Conservation (phyloP, 2,329 filamentous ascomycete genomes). For the Neonectria ditissima region DNA sequence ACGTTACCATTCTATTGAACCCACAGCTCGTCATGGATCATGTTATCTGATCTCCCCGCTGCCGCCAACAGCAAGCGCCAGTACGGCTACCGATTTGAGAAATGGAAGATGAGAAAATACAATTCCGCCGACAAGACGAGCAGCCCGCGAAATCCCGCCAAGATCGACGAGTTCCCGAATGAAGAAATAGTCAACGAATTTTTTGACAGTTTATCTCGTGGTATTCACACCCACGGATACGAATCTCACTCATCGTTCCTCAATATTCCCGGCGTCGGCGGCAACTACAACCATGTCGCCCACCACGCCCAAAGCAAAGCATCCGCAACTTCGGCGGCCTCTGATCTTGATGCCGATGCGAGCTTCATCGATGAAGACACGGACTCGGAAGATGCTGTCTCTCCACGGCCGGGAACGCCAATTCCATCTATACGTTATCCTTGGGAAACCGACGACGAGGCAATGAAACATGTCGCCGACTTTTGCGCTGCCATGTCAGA, state of each 20-base stretch:
- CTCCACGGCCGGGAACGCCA: not conserved
- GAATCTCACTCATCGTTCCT: not conserved
- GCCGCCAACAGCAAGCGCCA: conserved; percentile 44
- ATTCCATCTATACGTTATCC: conserved; percentile 14
- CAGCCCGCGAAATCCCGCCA: conserved; percentile 4
- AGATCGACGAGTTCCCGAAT: conserved; percentile 13
- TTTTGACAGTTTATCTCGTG: not conserved
- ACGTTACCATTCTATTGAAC: conserved; percentile 7
- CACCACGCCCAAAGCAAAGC: not conserved
- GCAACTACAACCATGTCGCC: not conserved
- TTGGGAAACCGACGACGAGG: conserved; percentile 29
- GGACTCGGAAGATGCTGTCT: conserved; percentile 3
- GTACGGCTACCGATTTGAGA: conserved; percentile 46
- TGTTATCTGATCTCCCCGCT: not conserved
- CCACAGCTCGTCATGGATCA: not conserved
- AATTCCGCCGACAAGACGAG: conserved; percentile 34
- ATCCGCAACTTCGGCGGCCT: conserved; percentile 5
- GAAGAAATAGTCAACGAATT: conserved; percentile 8
- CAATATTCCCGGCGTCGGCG: not conserved
- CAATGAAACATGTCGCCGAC: conserved; percentile 42
- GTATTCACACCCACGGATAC: not conserved
- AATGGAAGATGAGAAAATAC: conserved; percentile 46
- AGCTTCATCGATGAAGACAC: conserved; percentile 15
- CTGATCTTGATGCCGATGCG: not conserved
- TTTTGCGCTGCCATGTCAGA: conserved; percentile 43